Conservation (phyloP, 257 asterid genomes). For the Nicotiana benthamiana region DNA sequence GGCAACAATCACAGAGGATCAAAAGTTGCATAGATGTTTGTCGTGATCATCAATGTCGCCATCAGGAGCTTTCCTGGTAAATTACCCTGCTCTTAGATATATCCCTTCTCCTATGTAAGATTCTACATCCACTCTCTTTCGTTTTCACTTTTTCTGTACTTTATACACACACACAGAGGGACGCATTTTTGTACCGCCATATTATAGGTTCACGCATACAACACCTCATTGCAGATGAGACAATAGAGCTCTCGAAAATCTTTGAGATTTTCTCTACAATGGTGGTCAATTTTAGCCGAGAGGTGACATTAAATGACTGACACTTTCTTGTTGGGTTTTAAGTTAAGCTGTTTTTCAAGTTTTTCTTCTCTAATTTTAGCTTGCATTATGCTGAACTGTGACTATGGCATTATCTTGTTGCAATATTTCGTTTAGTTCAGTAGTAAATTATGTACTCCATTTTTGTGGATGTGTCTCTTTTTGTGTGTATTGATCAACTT, state of each 20-base stretch:
- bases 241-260: neutral
- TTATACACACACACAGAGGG: neutral
- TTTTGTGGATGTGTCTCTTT: neutral
- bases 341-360: neutral
- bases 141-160: neutral
- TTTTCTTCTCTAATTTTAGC: neutral
- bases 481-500: neutral
- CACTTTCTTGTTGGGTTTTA: too few species aligned
- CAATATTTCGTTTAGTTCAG: neutral
- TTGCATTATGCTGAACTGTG: neutral
- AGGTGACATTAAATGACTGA: constrained; percentile 9
- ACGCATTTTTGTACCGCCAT: neutral
- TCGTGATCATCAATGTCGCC: constrained; percentile 4
- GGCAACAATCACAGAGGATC: neutral
- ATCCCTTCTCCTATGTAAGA: neutral
- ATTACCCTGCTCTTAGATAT: neutral
- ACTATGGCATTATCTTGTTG: neutral
- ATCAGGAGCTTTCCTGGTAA: constrained; percentile 10
- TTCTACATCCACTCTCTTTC: too few species aligned
- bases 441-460: neutral
- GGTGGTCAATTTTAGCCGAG: constrained; percentile 24
- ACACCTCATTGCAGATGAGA: neutral
- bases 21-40: constrained; percentile 12
- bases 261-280: constrained; percentile 6
- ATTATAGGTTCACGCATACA: too few species aligned